Percentiles rank a stretch among this genome's conserved stretches.
Conservation (phyloP, 1,284 basidiomycete genomes). For the Caloboletus inedulis region DNA sequence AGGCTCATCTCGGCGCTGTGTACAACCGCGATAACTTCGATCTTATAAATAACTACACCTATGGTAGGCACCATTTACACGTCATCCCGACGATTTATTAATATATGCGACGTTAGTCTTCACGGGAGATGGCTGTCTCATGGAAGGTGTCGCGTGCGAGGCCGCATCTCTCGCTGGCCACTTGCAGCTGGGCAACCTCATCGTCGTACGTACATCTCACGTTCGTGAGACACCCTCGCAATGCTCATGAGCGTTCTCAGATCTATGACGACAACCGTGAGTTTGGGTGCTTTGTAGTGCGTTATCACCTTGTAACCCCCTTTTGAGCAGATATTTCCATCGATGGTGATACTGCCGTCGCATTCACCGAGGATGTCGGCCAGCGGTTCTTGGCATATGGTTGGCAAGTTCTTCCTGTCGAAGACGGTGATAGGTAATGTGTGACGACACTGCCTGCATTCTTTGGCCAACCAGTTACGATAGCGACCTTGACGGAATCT, state of each 20-base stretch:
- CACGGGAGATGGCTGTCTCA: constrained; percentile 92
- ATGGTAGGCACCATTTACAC: constrained; percentile 46
- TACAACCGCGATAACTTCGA: constrained; percentile 89
- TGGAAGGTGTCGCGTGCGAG: constrained; percentile 93
- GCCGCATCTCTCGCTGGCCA: constrained; percentile 92
- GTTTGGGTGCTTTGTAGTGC: constrained; percentile 23
- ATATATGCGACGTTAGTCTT: constrained; percentile 53
- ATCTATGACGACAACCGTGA: constrained; percentile 89
- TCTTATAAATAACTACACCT: constrained; percentile 89
- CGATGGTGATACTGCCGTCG: constrained; percentile 87
- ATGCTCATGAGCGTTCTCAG: constrained; percentile 35
- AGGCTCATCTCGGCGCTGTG: constrained; percentile 83
- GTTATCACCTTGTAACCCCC: not conserved
- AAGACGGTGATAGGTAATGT: constrained; percentile 75
- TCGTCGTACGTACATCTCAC: constrained; percentile 59
- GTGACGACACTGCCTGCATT: not conserved
- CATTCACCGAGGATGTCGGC: constrained; percentile 93
- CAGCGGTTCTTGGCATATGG: constrained; percentile 88
- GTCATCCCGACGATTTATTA: constrained; percentile 9
- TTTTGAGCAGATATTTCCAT: constrained; percentile 81
- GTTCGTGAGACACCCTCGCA: constrained; percentile 11
- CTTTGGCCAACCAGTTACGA: constrained; percentile 7
- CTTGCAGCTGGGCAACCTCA: constrained; percentile 88
- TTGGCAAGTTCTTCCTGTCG: constrained; percentile 88
- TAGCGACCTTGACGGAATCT: constrained; percentile 78